These are phyloP conservation scores for Sporobolomyces pararoseus DNA, from an alignment of 768 basidiomycete species.

Conservation along the genomic window DNA sequence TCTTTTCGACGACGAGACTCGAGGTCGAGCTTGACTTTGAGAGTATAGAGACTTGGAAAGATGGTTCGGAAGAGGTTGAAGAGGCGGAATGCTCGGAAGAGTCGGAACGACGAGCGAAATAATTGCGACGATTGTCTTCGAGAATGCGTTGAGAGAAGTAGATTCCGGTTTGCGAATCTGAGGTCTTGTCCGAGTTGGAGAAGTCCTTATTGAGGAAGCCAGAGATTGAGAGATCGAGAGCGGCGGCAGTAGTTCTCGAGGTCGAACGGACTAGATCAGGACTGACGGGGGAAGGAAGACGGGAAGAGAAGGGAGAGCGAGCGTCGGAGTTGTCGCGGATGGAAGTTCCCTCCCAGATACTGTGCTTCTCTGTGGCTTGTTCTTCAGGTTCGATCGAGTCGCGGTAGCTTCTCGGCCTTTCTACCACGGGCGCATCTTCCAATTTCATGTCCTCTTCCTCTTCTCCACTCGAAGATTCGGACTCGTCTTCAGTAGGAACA, in stretches of 20 bases:
- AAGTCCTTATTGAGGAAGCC: background rate
- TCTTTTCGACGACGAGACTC: too few relatives aligned
- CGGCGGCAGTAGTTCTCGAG: background rate
- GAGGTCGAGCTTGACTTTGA: too few relatives aligned
- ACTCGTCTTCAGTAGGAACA: slow-evolving; percentile 10
- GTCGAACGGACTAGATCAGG: slow-evolving; percentile 1
- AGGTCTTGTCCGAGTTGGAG: background rate
- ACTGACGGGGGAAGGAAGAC: slow-evolving; percentile 29
- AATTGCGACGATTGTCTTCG: background rate
- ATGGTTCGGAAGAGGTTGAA: too few relatives aligned
- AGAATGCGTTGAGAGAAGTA: background rate
- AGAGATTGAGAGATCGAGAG: slow-evolving; percentile 1
- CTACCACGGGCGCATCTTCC: background rate
- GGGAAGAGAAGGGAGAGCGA: background rate
- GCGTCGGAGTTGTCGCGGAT: background rate
- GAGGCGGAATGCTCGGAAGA: background rate
- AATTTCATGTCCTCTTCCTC: background rate
- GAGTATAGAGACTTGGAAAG: too few relatives aligned
- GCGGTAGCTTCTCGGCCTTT: background rate
- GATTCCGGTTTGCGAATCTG: background rate
- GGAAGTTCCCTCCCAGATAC: background rate
- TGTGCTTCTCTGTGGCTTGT: too few relatives aligned
- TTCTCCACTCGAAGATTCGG: background rate
- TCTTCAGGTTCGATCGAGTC: background rate
- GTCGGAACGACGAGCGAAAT: background rate